Evolutionary conservation across 2,329 filamentous ascomycete genomes (phyloP), one percentile per base, ranked within the genome.

Genomic region (Fusarium staphyleae): DNA sequence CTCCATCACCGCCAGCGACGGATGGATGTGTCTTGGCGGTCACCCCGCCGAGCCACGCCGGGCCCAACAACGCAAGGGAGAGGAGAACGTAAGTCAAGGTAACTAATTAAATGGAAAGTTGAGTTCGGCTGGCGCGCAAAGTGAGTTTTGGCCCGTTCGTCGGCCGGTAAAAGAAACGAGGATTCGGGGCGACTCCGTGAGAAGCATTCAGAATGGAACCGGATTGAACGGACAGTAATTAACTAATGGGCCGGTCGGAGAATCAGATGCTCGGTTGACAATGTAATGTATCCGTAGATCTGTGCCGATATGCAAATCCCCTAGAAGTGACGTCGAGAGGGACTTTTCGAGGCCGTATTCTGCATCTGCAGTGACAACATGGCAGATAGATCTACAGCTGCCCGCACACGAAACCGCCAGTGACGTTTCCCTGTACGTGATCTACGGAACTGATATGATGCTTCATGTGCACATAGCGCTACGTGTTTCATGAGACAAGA

Each of bases 341-440:
- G 13, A 14, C 22, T 24, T 37, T 35, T 22, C 29, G 42, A 30
- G 13, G 22, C 35, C 32, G 32, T 22, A 30, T 19, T 14, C 19
- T n/a, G 15, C 30, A 48, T 62, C 48, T 61, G 58, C 58, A 47
- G 41, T 33, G 47, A 61, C 58, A 55, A 50, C 57, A 55, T 5
- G 34, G 42, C 9, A 40, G 40, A 40, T 58, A 40, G 40, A 40
- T 58, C 39, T 53, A 32, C 52, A 29, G 22, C 34, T 55, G 46
- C 51, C 41, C 41, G 22, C 54, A 60, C 58, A 62, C 49, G 58
- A 61, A 61, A 61, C 57, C 29, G 30, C 39, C 42, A 33, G 40
- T 40, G 51, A 55, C 19, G 46, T 30, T 32, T 41, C 32, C 37
- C 46, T 45, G 16, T 24, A 34, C 43, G 42, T 48, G 43, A 61